Evolutionary conservation across 2,329 filamentous ascomycete species (phyloP), one percentile per base, ranked within the genome.

Genomic region (Ophiosphaerella narmari): DNA sequence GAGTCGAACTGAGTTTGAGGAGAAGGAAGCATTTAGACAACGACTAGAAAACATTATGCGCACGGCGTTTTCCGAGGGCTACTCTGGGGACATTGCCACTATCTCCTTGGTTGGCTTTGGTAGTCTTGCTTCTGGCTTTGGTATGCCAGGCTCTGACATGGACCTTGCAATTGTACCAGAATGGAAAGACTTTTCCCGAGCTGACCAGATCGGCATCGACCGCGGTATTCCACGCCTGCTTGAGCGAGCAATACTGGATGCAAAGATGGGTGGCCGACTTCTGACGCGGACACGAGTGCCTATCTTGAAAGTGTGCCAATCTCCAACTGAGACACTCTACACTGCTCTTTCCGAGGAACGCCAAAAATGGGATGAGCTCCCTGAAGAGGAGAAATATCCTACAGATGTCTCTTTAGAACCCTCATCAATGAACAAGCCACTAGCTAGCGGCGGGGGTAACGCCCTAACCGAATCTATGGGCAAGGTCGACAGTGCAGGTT

Each of bases 121-220:
- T 5, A 95, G 91, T 68, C 78, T 95, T 39, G 83, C 84, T 16
- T 92, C 91, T 11, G 91, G 91, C 0, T 96, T 96, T 73, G 92
- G 90, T 3, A 91, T 89, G 9, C 89, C 89, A 62, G 85, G 86
- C n/a, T 93, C 91, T 1, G 91, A 96, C 65, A 91, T 96, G 87
- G 92, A 97, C 71, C 82, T 96, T 26, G 89, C 87, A 7, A 81
- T 96, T 31, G 77, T 94, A 5, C 87, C 89, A 1, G 83, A 83
- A 3, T 74, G 80, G 67, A 65, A 59, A 39, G 57, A 67, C 38
- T 37, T 53, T 26, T 39, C 54, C 8, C 55, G 50, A 32, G 42
- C 48, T 47, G 47, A 60, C 12, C 60, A 66, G 9, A 65, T 67
- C 43, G 59, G 68, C 41, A 87, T 87, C 1, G 67, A 72, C 16